Conservation (phyloP, 2,329 filamentous ascomycete species). For the Alternaria sp. region DNA sequence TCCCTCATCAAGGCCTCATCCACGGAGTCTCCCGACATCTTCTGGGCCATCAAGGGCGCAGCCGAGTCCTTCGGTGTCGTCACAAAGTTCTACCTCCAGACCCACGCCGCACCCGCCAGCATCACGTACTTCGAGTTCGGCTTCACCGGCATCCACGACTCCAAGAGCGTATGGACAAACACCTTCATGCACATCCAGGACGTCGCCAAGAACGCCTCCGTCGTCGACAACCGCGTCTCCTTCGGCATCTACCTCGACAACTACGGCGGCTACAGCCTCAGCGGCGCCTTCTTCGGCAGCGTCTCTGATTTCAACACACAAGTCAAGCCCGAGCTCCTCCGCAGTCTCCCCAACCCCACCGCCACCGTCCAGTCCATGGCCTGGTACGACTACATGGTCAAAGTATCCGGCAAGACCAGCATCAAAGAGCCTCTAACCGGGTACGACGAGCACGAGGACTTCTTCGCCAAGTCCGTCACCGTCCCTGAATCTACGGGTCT, state of each 20-base stretch:
- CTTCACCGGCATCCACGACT: constrained; percentile 32
- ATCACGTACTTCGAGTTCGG: constrained; percentile 39
- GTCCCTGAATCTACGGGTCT: constrained; percentile 46
- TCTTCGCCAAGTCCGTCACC: constrained; percentile 51
- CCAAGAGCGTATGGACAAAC: constrained; percentile 42
- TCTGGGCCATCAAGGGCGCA: constrained; percentile 52
- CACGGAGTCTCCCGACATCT: constrained; percentile 48
- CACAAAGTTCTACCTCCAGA: constrained; percentile 47
- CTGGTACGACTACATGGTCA: constrained; percentile 53
- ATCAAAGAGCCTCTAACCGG: constrained; percentile 40
- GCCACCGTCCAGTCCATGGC: constrained; percentile 35
- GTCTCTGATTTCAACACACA: constrained; percentile 46
- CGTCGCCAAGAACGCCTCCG: constrained; percentile 48
- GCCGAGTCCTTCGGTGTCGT: constrained; percentile 52
- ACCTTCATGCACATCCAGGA: constrained; percentile 52
- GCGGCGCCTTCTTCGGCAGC: constrained; percentile 51
- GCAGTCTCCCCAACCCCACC: constrained; percentile 39
- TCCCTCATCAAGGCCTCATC: constrained; percentile 44
- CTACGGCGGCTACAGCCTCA: constrained; percentile 41
- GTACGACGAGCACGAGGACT: constrained; percentile 48
- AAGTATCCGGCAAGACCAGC: constrained; percentile 40
- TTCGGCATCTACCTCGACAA: constrained; percentile 53
- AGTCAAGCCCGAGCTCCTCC: constrained; percentile 49
- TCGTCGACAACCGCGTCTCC: constrained; percentile 51
- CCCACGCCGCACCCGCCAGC: constrained; percentile 32